These are phyloP conservation scores for Pythium brassicae DNA, from an alignment of 352 stramenopile species.

Conservation along the genomic window DNA sequence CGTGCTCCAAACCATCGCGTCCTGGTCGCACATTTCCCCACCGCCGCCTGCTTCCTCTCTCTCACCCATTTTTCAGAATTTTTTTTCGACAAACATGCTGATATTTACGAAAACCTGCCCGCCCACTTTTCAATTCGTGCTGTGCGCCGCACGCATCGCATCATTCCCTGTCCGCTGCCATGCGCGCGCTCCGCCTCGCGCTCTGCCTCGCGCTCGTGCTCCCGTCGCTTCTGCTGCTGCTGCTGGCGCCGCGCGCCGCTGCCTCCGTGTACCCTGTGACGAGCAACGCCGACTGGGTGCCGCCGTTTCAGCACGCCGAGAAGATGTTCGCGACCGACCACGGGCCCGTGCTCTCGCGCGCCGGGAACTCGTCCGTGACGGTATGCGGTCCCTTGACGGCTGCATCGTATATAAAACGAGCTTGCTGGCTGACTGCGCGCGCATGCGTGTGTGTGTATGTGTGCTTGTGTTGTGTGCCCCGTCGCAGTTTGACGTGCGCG, in stretches of 20 bases:
- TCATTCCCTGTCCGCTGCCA: too few relatives aligned
- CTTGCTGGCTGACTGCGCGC: too few relatives aligned
- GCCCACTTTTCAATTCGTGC: too few relatives aligned
- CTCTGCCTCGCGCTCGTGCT: not conserved
- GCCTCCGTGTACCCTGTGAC: conserved; percentile 73
- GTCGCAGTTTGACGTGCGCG: conserved; percentile 52
- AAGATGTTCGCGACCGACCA: conserved; percentile 81
- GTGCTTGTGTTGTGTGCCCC: not conserved
- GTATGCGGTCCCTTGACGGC: conserved; percentile 22
- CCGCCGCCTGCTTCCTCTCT: too few relatives aligned
- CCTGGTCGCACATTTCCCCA: too few relatives aligned
- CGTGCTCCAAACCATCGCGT: too few relatives aligned
- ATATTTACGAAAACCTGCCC: too few relatives aligned
- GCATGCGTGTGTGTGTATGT: too few relatives aligned
- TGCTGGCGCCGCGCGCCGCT: not conserved
- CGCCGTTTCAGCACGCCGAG: conserved; percentile 78
- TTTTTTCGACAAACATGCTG: too few relatives aligned
- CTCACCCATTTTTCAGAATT: too few relatives aligned
- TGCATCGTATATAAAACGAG: too few relatives aligned
- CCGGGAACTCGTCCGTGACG: conserved; percentile 59
- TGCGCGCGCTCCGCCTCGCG: not conserved
- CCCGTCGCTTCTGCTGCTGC: not conserved
- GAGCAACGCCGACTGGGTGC: conserved; percentile 62
- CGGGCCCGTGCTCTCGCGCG: conserved; percentile 58
- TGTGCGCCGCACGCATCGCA: too few relatives aligned